Percentiles rank a stretch among this genome's conserved stretches.
Conservation (phyloP, 495 filamentous ascomycete species). For the Penicillium canescens region DNA sequence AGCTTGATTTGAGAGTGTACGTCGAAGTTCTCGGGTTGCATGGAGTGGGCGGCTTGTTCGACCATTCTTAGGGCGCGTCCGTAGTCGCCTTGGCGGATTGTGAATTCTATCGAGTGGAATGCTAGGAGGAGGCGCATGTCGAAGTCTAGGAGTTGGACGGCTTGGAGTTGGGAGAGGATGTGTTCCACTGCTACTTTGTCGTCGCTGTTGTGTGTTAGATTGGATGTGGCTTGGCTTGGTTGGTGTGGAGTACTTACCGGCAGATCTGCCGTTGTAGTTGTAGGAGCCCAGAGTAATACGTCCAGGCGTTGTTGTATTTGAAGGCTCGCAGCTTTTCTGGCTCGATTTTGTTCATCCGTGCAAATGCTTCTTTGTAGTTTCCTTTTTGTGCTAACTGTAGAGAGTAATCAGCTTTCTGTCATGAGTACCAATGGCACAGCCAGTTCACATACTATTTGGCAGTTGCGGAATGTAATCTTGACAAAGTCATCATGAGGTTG, state of each 20-base stretch:
- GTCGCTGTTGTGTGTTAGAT: conserved; percentile 44
- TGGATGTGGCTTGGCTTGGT: background rate
- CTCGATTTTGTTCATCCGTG: conserved; percentile 65
- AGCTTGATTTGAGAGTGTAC: conserved; percentile 72
- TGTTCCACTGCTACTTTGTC: conserved; percentile 68
- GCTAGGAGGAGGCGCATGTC: conserved; percentile 72
- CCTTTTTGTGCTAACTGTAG: conserved; percentile 60
- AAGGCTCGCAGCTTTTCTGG: conserved; percentile 68
- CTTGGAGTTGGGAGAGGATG: conserved; percentile 61
- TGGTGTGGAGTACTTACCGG: conserved; percentile 36
- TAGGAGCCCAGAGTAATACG: conserved; percentile 68
- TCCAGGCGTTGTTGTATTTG: conserved; percentile 79
- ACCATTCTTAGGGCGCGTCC: conserved; percentile 64
- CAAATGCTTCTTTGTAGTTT: conserved; percentile 68
- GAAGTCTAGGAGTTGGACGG: conserved; percentile 57
- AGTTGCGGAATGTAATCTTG: conserved; percentile 59
- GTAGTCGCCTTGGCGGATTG: conserved; percentile 63
- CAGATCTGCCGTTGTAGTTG: conserved; percentile 71
- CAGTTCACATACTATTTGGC: conserved; percentile 50
- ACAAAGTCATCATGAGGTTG: conserved; percentile 77
- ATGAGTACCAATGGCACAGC: background rate
- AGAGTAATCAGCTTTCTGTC: conserved; percentile 13
- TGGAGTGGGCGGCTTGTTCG: conserved; percentile 62
- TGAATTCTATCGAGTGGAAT: conserved; percentile 69
- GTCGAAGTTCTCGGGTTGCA: conserved; percentile 72